Evolutionary conservation across 495 filamentous ascomycete genomes (phyloP), one percentile per base, ranked within the genome.

Genomic region (Lasiosphaeris hirsuta): DNA sequence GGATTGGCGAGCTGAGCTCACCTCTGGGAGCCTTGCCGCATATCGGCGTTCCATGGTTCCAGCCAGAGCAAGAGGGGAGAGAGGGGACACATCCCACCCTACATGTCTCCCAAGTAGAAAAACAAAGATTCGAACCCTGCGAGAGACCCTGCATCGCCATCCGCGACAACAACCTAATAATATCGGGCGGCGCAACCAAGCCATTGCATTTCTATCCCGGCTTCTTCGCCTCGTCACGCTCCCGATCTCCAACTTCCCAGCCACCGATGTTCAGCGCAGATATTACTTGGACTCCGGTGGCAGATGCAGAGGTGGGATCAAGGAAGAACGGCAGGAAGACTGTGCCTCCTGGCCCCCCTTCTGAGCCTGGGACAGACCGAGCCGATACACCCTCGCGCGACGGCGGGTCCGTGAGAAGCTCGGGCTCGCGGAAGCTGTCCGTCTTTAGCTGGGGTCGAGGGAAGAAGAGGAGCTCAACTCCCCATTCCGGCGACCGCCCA

Each of bases 1-100:
- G 45, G 35, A 49, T 49, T n/a, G 46, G 46, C 11, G n/a, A 37
- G 46, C 23, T 49, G 46, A 49, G 33, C 19, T 49, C 46, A 49
- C 9, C 46, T 36, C 23, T 49, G 23, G 46, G 46, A 15, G 23
- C 46, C 23, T 15, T 49, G 6, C 46, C 33, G 14, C 14, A 23
- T 23, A 23, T 23, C 18, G 10, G 17, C 43, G 18, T 46, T 23
- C 17, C 10, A 10, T 46, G 13, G 11, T 46, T 19, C 43, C 43
- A 46, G 23, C 43, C 43, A 17, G 43, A 46, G 14, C 43, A 23
- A 4, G 43, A 17, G 10, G 5, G 10, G 11, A 46, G 15, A 46
- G 15, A 17, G 10, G 23, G 10, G 10, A 23, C 9, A 14, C 3
- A n/a, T 33, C 33, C 23, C 46, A 49, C 46, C 6, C 23, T 49